Evolutionary conservation across 805 yeast genomes (phyloP), one percentile per base, ranked within the genome.

Genomic region (Teunomyces pallodes): DNA sequence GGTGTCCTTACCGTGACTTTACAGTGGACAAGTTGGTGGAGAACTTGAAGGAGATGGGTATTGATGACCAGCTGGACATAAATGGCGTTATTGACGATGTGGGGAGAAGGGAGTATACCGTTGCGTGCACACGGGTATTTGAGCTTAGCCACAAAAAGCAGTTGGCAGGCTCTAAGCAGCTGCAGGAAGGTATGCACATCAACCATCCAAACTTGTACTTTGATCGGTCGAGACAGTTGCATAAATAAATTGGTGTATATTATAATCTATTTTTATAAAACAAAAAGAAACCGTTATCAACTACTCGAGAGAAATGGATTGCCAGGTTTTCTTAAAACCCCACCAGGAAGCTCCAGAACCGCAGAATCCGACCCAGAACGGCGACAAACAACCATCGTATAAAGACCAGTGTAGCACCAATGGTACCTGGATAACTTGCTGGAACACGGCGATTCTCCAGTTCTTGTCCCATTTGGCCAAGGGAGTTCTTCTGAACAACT

Each of bases 1-100:
- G 99, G 2, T 92, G 98, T 66, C 97, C 98, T 4, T 94, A 87
- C 67, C 74, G 96, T 46, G 92, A 87, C 58, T 71, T 87, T 58
- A 74, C 79, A 9, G 62, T 79, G n/a, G 95, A 88, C 40, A 76
- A 79, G 46, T 72, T 94, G 43, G 73, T 78, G 5, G 54, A 58
- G 3, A 80, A 81, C 51, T 72, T 94, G 54, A 67, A 71, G 36
- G 77, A 73, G 16, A 79, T 88, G 82, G 92, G 91, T 1, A 69
- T 89, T 43, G 72, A 65, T 8, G 88, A 86, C 49, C 77, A 77
- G 60, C 70, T 67, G 20, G 77, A 81, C 36, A 66, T 87, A 42
- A 74, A 77, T 40, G 80, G 80, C 35, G 80, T 94, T 9, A 55
- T 85, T 43, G 92, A 87, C 42, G 81, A 86, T 46, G 84, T 86